Percentiles rank a stretch among this genome's conserved stretches.
These are phyloP conservation scores for Achlya hypogyna DNA, from an alignment of 352 stramenopile genomes.

Conservation along the genomic window DNA sequence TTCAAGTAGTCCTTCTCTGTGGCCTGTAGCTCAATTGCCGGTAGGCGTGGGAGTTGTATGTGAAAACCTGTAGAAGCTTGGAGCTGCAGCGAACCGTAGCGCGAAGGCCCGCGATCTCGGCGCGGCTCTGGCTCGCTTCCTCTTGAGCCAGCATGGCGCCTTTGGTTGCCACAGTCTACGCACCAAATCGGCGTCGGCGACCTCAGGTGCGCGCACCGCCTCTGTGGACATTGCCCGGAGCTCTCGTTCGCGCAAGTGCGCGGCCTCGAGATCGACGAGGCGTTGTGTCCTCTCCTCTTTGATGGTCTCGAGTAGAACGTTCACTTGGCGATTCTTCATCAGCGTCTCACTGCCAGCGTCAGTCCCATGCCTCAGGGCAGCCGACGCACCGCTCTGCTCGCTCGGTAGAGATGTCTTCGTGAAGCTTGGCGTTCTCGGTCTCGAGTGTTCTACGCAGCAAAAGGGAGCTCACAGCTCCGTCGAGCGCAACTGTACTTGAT, in stretches of 20 bases:
- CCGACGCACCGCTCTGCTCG: constrained; percentile 1
- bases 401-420: background rate
- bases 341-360: background rate
- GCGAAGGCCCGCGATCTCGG: constrained; percentile 50
- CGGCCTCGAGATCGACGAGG: constrained; percentile 14
- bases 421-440: constrained; percentile 13
- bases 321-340: constrained; percentile 19
- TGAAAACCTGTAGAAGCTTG: constrained; percentile 54
- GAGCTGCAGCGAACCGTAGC: constrained; percentile 52
- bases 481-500: constrained; percentile 16
- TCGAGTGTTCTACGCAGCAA: background rate
- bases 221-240: constrained; percentile 2
- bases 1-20: constrained; percentile 60
- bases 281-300: constrained; percentile 19
- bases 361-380: background rate
- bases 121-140: constrained; percentile 59
- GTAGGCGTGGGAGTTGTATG: background rate
- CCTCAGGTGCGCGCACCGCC: background rate
- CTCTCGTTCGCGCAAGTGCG: constrained; percentile 15
- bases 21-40: constrained; percentile 29
- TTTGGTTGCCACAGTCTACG: constrained; percentile 19
- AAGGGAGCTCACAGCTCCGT: background rate
- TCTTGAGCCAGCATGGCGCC: constrained; percentile 28
- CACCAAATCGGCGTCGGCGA: background rate
- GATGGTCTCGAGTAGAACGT: background rate